Evolutionary conservation across 148 eudicot species (phyloP), one percentile per base, ranked within the genome.

Genomic region (Rhododendron kiyosumense): DNA sequence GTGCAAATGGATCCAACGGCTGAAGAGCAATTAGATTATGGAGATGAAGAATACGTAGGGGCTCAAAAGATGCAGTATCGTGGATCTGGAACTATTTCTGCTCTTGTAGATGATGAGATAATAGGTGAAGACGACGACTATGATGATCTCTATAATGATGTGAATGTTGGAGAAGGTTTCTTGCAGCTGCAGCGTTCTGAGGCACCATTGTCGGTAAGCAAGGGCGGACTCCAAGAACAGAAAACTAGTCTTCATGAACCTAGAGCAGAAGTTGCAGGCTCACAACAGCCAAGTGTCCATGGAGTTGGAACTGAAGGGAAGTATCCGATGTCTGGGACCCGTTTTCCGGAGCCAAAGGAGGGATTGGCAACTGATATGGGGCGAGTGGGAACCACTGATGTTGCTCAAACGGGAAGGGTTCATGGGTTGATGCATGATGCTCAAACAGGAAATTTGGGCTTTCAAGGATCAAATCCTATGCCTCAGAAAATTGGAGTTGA

Each of bases 141-240:
- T 81, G 98, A 94, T 89, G 98, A 96, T 91, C 93, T 94, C 13
- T 96, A 96, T 85, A 95, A 93, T 76, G 98, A 94, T 89, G 98
- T 96, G 81, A 96, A 96, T 88, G 93, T 96, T 82, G 98, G 98
- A 18, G 95, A 94, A 74, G 93, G 93, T 71, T 93, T 96, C 90
- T 86, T 88, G 85, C 98, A 94, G 78, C 87, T 92, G 91, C 94
- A 96, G 86, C 94, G 87, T 34, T 65, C 98, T 48, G 94, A 92
- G 85, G 86, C 91, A 45, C 91, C 90, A 65, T 89, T 81, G 77
- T 85, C 91, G 77, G 89, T 74, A 24, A 93, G 90, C 51, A 90
- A 83, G 71, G 87, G 88, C 74, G 89, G 87, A 38, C 85, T 90
- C 74, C 98, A 91, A 85, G 86, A 78, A 41, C 94, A 91, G 73